Base-by-base conservation (phyloP, 768 basidiomycete genomes). In the Xanthoconium stramineum region DNA sequence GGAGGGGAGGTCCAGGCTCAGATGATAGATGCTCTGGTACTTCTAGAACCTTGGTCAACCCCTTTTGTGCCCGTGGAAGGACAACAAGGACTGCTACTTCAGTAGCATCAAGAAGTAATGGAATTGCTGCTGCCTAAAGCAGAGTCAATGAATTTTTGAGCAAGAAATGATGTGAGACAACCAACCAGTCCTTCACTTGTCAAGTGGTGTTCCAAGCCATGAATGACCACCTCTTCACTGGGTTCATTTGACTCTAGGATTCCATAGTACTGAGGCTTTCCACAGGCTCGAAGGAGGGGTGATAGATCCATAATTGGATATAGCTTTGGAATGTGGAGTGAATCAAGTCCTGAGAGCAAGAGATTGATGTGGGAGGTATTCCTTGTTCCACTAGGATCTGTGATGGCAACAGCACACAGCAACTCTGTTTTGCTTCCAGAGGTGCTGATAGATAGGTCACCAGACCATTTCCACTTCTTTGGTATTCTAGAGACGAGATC, bases 391-490 rank as follows among this genome's bases (percentile, higher is more conserved):
- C 75, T 74, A 4, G 76, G 64, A 37, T 85, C 81, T 49, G 71
- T 68, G 43, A 89, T 69, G 3, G 64, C 66, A 32, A 82, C 75
- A 36, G 79, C 72, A 69, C 85, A 85, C 0, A 85, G 60, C 8
- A 69, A 69, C 52, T 83, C 76, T 29, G 74, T 66, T 24, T 70
- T 68, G 20, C 71, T 72, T 6, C 70, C 65, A 19, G 67, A 67
- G 3, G 69, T 68, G 28, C 72, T 73, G 20, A 80, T 73, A 52
- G 76, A 75, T 30, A 88, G 71, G 20, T 80, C 71, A 24, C 86
- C 87, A 37, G 75, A 71, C 88, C 88, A 89, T 59, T 76, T 83
- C 82, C 82, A 89, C 51, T 80, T 80, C 64, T 82, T 83, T 20
- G 74, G 74, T 39, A 83, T 80, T 59, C 85, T 87, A 53, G 2